Evolutionary conservation across 805 yeast species (phyloP).

Genomic region (Suhomyces kilbournensis): DNA sequence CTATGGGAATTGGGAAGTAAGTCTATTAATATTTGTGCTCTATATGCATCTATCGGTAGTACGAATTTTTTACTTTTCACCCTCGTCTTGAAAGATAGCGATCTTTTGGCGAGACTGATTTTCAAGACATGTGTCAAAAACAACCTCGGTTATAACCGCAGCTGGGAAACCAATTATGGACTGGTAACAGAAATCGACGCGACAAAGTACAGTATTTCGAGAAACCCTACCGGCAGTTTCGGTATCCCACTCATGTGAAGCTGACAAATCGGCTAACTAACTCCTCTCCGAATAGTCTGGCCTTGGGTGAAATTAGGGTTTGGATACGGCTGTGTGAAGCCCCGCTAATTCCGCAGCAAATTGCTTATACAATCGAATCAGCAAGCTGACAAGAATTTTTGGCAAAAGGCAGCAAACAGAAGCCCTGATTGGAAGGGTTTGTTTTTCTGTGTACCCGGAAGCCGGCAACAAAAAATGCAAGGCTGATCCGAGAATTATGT

Average conservation of each 20-base stretch:
- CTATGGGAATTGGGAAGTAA: neutral
- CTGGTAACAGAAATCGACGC: neutral
- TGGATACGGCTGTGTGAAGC: neutral
- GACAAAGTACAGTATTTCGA: neutral
- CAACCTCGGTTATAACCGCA: neutral
- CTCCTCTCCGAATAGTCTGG: neutral
- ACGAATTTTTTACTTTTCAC: neutral
- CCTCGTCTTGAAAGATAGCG: neutral
- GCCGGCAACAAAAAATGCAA: neutral
- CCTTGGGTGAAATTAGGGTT: neutral
- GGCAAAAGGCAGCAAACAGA: neutral
- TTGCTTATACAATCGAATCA: neutral
- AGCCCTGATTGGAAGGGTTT: neutral
- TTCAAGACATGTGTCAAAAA: neutral
- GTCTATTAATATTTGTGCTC: neutral
- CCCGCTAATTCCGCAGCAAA: neutral
- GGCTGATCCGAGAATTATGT: neutral
- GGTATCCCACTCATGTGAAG: neutral
- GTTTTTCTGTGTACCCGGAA: neutral
- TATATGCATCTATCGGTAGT: neutral
- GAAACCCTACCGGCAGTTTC: neutral
- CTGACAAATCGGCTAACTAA: neutral
- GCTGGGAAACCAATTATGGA: neutral
- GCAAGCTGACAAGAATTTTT: neutral
- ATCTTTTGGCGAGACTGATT: neutral